phyloP scores from a whole-genome alignment of 2,329 filamentous ascomycete genomes.

The Magnaporthiopsis rhizophila region DNA sequence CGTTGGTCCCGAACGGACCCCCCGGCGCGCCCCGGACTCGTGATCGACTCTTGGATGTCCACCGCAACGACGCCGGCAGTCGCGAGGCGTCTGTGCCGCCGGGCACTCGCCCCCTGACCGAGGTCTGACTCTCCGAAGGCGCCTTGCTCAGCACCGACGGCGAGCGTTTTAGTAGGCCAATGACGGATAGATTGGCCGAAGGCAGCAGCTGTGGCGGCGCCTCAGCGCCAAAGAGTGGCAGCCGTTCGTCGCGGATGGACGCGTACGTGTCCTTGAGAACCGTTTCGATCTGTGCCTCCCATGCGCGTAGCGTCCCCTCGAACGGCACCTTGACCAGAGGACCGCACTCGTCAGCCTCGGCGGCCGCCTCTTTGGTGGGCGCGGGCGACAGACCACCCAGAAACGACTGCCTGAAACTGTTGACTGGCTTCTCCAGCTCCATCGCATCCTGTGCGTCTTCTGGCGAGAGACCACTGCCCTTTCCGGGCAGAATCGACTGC shows the following conservation, averaged over 20 bases:
- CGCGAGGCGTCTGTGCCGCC: constrained; percentile 39
- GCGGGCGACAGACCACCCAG: constrained; percentile 39
- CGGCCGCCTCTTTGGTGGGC: constrained; percentile 9
- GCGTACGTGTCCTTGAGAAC: constrained; percentile 87
- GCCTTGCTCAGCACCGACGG: constrained; percentile 91
- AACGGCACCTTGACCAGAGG: constrained; percentile 73
- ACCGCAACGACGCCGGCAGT: constrained; percentile 51
- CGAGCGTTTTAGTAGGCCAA: constrained; percentile 70
- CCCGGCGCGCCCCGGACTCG: constrained; percentile 45
- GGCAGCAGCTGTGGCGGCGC: constrained; percentile 32
- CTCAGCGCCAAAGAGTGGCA: constrained; percentile 74
- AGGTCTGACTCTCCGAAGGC: constrained; percentile 71
- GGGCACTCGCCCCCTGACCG: constrained; percentile 60
- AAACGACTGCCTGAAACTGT: constrained; percentile 38
- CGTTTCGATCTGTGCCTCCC: constrained; percentile 85
- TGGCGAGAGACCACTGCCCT: constrained; percentile 11
- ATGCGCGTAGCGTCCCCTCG: constrained; percentile 65
- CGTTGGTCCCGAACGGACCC: constrained; percentile 38
- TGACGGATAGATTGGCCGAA: constrained; percentile 62
- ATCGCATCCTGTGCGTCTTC: constrained; percentile 25
- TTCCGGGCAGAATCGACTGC: constrained; percentile 43
- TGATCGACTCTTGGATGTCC: constrained; percentile 80
- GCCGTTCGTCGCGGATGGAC: constrained; percentile 78
- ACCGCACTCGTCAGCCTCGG: constrained; percentile 52
- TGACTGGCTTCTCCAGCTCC: constrained; percentile 31